Percentiles rank a stretch among this genome's conserved stretches.
These are phyloP conservation scores for Cubamyces sp. DNA, from an alignment of 768 basidiomycete genomes.

Conservation along the genomic window DNA sequence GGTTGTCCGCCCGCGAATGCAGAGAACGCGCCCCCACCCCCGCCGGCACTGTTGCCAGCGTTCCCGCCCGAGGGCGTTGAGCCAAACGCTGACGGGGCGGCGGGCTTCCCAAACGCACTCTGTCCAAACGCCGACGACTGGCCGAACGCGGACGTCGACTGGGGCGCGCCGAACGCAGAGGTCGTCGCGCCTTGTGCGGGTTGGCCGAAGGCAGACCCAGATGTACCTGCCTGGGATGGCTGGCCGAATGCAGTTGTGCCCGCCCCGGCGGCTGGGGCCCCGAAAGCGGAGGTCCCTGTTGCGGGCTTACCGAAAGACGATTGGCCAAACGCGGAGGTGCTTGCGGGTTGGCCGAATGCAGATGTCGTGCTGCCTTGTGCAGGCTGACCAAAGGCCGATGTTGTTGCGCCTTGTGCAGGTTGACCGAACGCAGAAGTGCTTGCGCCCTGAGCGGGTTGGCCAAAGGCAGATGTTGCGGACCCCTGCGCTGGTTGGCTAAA, in stretches of 20 bases:
- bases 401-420: slow-evolving; percentile 21
- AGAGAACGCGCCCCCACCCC: slow-evolving; percentile 31
- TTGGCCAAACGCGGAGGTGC: slow-evolving; percentile 44
- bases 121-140: background rate
- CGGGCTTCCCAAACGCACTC: slow-evolving; percentile 31
- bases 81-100: background rate
- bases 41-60: background rate
- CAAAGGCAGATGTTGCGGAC: slow-evolving; percentile 32
- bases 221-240: slow-evolving; percentile 28
- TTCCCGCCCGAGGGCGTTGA: slow-evolving; percentile 28
- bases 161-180: slow-evolving; percentile 33
- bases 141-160: slow-evolving; percentile 32
- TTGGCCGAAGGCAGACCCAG: slow-evolving; percentile 47
- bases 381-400: slow-evolving; percentile 43
- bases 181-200: slow-evolving; percentile 35
- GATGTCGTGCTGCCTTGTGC: slow-evolving; percentile 23
- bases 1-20: slow-evolving; percentile 36
- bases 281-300: slow-evolving; percentile 31
- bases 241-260: slow-evolving; percentile 45
- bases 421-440: slow-evolving; percentile 9
- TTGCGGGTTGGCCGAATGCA: slow-evolving; percentile 21
- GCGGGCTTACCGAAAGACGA: slow-evolving; percentile 32
- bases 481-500: slow-evolving; percentile 38
- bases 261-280: slow-evolving; percentile 2
- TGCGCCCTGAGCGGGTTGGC: slow-evolving; percentile 21